These are phyloP conservation scores for Scutellaria baicalensis DNA, from an alignment of 257 asterid genomes.

Conservation along the genomic window DNA sequence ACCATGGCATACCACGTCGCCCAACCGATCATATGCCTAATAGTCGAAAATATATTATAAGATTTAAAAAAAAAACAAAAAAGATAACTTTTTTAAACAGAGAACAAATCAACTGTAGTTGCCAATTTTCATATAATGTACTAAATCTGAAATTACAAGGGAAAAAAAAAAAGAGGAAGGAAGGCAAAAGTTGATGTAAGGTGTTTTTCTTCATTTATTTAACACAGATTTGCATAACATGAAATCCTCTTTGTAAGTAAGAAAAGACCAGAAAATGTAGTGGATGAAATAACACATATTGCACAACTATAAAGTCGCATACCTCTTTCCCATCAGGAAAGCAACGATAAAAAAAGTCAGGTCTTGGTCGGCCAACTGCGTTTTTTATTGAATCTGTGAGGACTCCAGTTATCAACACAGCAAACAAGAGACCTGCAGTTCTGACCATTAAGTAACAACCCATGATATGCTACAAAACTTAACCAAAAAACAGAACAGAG, in stretches of 20 bases:
- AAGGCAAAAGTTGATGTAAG: neutral
- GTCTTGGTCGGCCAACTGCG: conserved; percentile 92
- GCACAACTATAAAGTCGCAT: conserved; percentile 9
- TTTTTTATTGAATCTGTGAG: conserved; percentile 74
- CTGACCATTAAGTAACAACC: neutral
- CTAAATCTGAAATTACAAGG: neutral
- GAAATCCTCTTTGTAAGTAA: neutral
- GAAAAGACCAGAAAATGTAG: neutral
- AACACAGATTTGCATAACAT: neutral
- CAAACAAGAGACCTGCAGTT: conserved; percentile 70
- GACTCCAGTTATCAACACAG: conserved; percentile 70
- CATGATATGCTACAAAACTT: neutral
- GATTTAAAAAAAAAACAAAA: neutral
- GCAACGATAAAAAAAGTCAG: conserved; percentile 87
- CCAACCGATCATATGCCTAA: conserved; percentile 55
- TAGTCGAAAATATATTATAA: neutral
- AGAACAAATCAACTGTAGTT: neutral
- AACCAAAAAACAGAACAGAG: neutral
- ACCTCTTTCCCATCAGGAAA: conserved; percentile 81
- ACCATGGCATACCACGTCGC: conserved; percentile 75
- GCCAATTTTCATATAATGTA: neutral
- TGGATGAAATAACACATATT: neutral
- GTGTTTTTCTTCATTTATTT: neutral
- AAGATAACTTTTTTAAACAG: neutral
- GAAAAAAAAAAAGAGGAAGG: neutral